Evolutionary conservation across 768 basidiomycete genomes (phyloP), one percentile per base, ranked within the genome.

Genomic region (Saitozyma sp.): DNA sequence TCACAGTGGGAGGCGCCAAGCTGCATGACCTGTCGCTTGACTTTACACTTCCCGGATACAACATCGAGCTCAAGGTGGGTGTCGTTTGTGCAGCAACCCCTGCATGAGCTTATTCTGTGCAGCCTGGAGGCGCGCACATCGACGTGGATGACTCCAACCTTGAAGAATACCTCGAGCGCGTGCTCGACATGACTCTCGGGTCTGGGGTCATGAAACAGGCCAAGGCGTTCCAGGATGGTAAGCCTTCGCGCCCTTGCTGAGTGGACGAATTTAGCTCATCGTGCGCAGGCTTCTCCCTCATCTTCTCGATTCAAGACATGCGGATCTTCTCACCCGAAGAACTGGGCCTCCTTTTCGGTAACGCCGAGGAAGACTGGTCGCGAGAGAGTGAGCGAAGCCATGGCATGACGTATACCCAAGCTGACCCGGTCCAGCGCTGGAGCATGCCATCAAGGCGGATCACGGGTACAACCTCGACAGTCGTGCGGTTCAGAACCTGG

Each of bases 391-490:
- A 67, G 91, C 81, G 17, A 39, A 46, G 14, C 16, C 50, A 9
- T 45, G 19, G 41, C 6, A 46, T 9, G 10, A 48, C 7, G 8
- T 13, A 14, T 5, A 29, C 3, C 52, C 38, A 43, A 17, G 58
- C 58, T 59, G 48, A 60, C 43, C 2, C 3, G 54, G 19, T 62
- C 3, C 67, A 96, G 95, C 92, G 19, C 84, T 98, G 41, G 86
- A 85, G 43, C 93, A 95, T 77, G 87, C 89, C 3, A 79, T 97
- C 78, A 98, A 97, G 79, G 96, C 96, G 10, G 96, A 99, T 73
- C 96, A 99, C 76, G 96, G 96, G 8, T 99, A 94, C 84, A 93
- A 95, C 73, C 87, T 89, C 11, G 95, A 98, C 75, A 94, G 92
- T 74, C 87, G 89, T 43, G 87, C 92, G 0, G 94, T 99, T 63